Base-by-base conservation (phyloP, 306 rosid genomes). In the Ceratonia siliqua region DNA sequence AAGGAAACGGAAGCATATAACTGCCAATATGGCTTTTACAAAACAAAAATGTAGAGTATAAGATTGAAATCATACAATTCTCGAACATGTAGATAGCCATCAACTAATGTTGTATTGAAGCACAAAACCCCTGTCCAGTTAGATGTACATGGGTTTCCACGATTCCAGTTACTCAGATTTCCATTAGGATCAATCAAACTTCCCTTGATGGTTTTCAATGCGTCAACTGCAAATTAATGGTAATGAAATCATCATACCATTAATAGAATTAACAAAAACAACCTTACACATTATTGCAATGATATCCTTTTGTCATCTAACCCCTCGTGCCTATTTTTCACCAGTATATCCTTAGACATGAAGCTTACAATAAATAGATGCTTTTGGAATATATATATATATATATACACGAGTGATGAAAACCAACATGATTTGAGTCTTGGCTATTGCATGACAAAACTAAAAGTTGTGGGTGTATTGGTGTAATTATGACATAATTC, bases 41-140 rank as follows among this genome's bases (percentile, higher is more conserved):
- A 76, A 55, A 53, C 48, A 74, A 9, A 64, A 61, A 78, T 35
- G 50, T 75, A 28, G n/a, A 43, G 50, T 6, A 62, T 75, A 68
- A 57, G 76, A 63, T 14, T 25, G 53, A 79, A 74, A 55, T 13
- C 89, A 53, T 92, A 95, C 99, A 95, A 67, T 87, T 87, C 84
- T 74, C 39, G 27, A 78, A 95, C 93, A 76, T 92, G 99, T 20
- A 83, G 92, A 86, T 77, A 86, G 77, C 87, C 91, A 84, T 90
- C 98, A 0, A 21, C 62, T 22, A 71, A 35, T 64, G 91, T 45
- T 10, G 2, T 36, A 53, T 85, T 87, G 93, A 41, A 81, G 91
- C 99, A 95, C 52, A 79, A 6, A 81, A 95, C 89, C 38, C 99
- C 92, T 20, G 82, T 92, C 99, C 99, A 95, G 7, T 43, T 79